Base-by-base conservation (phyloP, 116 monocot genomes). In the Trichopus zeylanicus region DNA sequence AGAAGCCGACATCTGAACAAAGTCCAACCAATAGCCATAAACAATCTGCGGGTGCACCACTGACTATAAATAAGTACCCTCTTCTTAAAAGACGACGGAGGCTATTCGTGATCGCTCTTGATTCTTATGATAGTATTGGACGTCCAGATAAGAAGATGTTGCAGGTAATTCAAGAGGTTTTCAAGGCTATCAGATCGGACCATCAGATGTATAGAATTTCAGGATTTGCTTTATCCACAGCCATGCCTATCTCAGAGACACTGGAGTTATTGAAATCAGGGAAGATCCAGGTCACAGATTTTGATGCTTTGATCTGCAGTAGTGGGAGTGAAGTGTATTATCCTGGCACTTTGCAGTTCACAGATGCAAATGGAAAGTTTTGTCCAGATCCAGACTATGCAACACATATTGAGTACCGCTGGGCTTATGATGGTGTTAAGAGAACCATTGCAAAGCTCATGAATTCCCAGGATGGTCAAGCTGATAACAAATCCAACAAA, bases 321-420 rank as follows among this genome's bases (percentile, higher is more conserved):
- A 84, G 84, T 66, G 84, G 84, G 7, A 66, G 75, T 52, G 84
- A 75, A 58, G 34, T 84, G 23, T 84, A 72, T 34, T 84, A 84
- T 35, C 84, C 84, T 0, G 69, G 66, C 12, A 67, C 51, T 24
- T 22, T 20, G 30, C 63, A 62, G 31, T 46, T 61, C 35, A 56
- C 63, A 13, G 77, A 69, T 3, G 58, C 35, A 0, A 77, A 81
- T 7, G 57, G 63, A 1, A 63, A 55, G 7, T 64, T 77, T 21
- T 57, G 33, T 18, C 51, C 62, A 1, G 83, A 83, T 52, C 60
- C 61, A 26, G 79, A 84, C 30, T 84, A 79, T 68, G 60, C 32
- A 19, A 29, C 71, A 5, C 84, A 84, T 25, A 75, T 79, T 15
- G 79, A 84, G 48, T 84, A 84, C 24, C 31, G 84, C 5, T 82